phyloP scores from a whole-genome alignment of 2,329 filamentous ascomycete genomes.

The Macrophomina pseudophaseolina region DNA sequence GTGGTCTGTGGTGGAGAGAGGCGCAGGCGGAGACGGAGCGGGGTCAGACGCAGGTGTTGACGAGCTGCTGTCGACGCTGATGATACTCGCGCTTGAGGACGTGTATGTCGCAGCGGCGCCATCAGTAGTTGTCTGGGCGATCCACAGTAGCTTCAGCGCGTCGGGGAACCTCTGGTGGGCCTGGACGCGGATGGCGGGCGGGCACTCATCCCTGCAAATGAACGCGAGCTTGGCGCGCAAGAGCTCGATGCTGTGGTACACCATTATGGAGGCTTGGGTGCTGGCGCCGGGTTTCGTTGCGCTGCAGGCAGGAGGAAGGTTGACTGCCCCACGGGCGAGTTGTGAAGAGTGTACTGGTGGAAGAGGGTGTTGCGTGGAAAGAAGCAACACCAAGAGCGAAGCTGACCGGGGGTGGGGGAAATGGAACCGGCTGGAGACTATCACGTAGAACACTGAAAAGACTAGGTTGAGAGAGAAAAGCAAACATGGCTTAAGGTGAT shows the following conservation, averaged over 20 bases:
- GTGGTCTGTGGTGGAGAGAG: background rate
- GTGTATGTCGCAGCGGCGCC: background rate
- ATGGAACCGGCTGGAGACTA: no score
- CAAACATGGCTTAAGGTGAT: no score
- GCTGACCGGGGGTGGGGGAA: no score
- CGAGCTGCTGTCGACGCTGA: background rate
- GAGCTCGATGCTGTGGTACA: background rate
- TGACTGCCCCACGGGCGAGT: no score
- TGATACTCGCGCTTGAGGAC: background rate
- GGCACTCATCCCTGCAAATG: conserved; percentile 3
- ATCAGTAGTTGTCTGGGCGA: background rate
- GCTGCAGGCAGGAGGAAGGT: no score
- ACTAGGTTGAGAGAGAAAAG: no score
- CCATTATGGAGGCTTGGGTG: background rate
- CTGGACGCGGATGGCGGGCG: conserved; percentile 78
- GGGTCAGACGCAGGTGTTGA: background rate
- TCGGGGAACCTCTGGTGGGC: conserved; percentile 78
- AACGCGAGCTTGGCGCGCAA: conserved; percentile 20
- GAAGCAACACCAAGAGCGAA: no score
- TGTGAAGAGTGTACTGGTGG: no score
- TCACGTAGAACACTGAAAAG: no score
- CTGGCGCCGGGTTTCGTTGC: background rate
- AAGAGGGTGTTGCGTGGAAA: no score
- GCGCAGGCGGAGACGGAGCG: no score
- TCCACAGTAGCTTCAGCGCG: conserved; percentile 34